Percentiles rank a stretch among this genome's conserved stretches.
These are phyloP conservation scores for Eucalyptus sp. DNA, from an alignment of 345 rosid genomes.

Conservation along the genomic window DNA sequence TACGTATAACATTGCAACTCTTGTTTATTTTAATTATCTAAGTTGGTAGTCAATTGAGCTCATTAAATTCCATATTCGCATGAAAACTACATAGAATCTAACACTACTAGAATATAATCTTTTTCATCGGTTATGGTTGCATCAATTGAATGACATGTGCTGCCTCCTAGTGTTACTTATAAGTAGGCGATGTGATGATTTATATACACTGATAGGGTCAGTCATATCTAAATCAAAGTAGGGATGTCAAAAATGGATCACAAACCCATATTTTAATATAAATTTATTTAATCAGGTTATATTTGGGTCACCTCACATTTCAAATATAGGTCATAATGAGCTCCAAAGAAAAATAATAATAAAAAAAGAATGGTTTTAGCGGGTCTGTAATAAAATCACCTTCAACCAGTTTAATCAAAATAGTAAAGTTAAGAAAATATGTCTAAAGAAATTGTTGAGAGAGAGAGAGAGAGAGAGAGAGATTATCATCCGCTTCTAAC, in stretches of 20 bases:
- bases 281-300: background rate
- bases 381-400: background rate
- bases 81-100: background rate
- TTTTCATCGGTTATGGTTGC: background rate
- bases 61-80: background rate
- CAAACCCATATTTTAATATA: background rate
- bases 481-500: no score
- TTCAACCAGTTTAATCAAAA: background rate
- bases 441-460: background rate
- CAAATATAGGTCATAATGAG: background rate
- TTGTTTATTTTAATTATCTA: background rate
- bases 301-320: background rate
- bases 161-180: background rate
- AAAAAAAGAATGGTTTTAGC: background rate
- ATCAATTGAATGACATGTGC: background rate
- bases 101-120: background rate
- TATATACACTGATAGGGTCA: background rate
- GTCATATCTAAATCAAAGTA: background rate
- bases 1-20: background rate
- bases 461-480: no score
- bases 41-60: background rate
- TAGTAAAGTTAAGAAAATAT: background rate
- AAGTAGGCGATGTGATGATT: background rate
- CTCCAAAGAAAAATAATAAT: background rate
- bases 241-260: background rate